Evolutionary conservation across 192 early-diverging fungal species (phyloP).

Genomic region (Podila minutissima): DNA sequence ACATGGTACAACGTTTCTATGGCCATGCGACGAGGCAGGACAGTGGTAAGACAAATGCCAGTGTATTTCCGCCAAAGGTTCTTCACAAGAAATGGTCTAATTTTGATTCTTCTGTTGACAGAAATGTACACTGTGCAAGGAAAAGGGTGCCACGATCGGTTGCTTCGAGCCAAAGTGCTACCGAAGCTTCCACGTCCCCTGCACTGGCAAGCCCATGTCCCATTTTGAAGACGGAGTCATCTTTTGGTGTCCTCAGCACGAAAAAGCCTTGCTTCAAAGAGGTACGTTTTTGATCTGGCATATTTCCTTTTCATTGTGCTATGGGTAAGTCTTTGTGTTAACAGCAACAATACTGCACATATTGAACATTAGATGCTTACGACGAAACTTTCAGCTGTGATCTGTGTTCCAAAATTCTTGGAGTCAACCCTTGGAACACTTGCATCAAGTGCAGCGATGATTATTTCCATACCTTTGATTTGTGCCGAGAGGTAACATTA

Average conservation of each 20-base stretch:
- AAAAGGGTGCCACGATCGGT: slow-evolving; percentile 86
- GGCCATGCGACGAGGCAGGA: slow-evolving; percentile 77
- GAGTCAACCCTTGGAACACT: slow-evolving; percentile 69
- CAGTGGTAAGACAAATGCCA: slow-evolving; percentile 60
- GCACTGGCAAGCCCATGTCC: slow-evolving; percentile 74
- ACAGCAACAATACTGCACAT: neutral
- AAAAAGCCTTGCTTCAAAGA: slow-evolving; percentile 58
- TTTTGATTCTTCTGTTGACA: slow-evolving; percentile 7
- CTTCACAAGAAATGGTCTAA: too few relatives aligned
- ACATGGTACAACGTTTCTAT: slow-evolving; percentile 88
- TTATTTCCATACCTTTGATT: slow-evolving; percentile 79
- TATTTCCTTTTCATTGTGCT: neutral
- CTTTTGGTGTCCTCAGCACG: slow-evolving; percentile 90
- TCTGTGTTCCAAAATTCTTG: slow-evolving; percentile 64
- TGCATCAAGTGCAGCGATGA: slow-evolving; percentile 68
- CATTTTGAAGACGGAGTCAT: slow-evolving; percentile 83
- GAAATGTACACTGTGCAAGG: slow-evolving; percentile 79
- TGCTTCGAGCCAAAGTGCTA: slow-evolving; percentile 89
- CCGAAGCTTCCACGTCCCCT: slow-evolving; percentile 84
- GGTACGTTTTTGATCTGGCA: slow-evolving; percentile 44
- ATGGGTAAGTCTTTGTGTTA: neutral
- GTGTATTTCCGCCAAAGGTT: too few relatives aligned
- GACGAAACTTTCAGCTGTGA: slow-evolving; percentile 80
- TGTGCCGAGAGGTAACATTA: slow-evolving; percentile 64
- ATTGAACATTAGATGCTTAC: slow-evolving; percentile 58